Percentiles rank a stretch among this genome's conserved stretches.
phyloP scores from a whole-genome alignment of 768 basidiomycete species.

The Lactarius akahatsu region DNA sequence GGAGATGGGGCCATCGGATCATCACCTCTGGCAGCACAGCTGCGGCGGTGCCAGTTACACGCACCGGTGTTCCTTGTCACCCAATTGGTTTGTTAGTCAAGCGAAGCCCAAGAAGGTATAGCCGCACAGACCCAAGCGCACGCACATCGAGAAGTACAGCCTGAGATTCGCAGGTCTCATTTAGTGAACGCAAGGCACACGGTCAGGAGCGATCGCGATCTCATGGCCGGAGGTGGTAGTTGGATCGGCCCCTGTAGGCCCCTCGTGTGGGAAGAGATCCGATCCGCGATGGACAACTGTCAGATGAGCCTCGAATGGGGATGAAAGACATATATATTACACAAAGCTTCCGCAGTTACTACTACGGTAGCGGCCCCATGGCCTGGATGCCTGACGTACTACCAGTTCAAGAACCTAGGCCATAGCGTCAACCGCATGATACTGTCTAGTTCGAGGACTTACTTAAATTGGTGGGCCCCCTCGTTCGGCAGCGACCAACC shows the following conservation, averaged over 20 bases:
- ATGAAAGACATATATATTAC: not conserved
- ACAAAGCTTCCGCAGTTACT: constrained; percentile 11
- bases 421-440: not conserved
- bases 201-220: not conserved
- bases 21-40: constrained; percentile 1
- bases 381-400: not conserved
- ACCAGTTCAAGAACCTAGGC: constrained; percentile 5
- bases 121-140: not conserved
- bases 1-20: constrained; percentile 1
- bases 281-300: constrained; percentile 7
- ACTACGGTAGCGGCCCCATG: not conserved
- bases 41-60: constrained; percentile 7
- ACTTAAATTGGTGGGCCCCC: not conserved
- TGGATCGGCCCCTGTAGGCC: too few species aligned
- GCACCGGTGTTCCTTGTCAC: not conserved
- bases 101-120: not conserved
- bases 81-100: constrained; percentile 6
- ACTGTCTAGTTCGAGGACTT: too few species aligned
- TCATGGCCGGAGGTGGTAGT: too few species aligned
- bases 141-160: not conserved
- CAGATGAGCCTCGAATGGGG: not conserved
- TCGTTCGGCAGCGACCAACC: not conserved
- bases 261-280: constrained; percentile 16
- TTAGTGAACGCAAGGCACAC: constrained; percentile 11
- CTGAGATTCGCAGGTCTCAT: constrained; percentile 2